Conservation (phyloP, 2,329 filamentous ascomycete species). For the Talaromyces sp. region DNA sequence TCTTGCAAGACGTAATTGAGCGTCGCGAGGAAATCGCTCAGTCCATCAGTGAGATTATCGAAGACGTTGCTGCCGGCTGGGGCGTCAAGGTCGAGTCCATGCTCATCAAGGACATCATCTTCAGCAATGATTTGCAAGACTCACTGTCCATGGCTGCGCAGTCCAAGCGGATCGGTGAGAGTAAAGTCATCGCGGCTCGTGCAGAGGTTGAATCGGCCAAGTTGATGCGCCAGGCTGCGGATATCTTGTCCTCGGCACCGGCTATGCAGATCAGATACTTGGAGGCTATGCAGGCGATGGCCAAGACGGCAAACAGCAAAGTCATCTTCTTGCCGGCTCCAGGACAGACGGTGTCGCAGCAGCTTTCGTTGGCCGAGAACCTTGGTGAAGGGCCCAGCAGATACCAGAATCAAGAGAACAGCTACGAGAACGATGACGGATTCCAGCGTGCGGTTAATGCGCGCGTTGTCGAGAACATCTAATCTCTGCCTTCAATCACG, state of each 20-base stretch:
- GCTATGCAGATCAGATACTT: slow-evolving; percentile 99
- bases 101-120: slow-evolving; percentile 99
- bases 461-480: slow-evolving; percentile 81
- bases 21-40: slow-evolving; percentile 94
- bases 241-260: slow-evolving; percentile 84
- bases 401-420: slow-evolving; percentile 42
- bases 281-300: slow-evolving; percentile 98
- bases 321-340: slow-evolving; percentile 74
- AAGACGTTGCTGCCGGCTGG: slow-evolving; percentile 90
- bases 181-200: slow-evolving; percentile 95
- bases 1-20: slow-evolving; percentile 97
- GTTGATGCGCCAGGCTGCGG: slow-evolving; percentile 77
- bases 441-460: slow-evolving; percentile 81
- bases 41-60: slow-evolving; percentile 94
- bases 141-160: slow-evolving; percentile 97
- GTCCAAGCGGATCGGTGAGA: slow-evolving; percentile 96
- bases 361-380: slow-evolving; percentile 49
- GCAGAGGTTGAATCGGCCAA: slow-evolving; percentile 96
- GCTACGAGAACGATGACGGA: slow-evolving; percentile 46
- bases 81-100: slow-evolving; percentile 96
- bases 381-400: slow-evolving; percentile 56
- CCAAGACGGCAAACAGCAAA: slow-evolving; percentile 84
- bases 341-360: slow-evolving; percentile 55
- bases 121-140: slow-evolving; percentile 91
- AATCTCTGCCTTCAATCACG: slow-evolving; percentile 21